phyloP scores from a whole-genome alignment of 1,284 basidiomycete genomes.

The Rhodotorula glutinis region DNA sequence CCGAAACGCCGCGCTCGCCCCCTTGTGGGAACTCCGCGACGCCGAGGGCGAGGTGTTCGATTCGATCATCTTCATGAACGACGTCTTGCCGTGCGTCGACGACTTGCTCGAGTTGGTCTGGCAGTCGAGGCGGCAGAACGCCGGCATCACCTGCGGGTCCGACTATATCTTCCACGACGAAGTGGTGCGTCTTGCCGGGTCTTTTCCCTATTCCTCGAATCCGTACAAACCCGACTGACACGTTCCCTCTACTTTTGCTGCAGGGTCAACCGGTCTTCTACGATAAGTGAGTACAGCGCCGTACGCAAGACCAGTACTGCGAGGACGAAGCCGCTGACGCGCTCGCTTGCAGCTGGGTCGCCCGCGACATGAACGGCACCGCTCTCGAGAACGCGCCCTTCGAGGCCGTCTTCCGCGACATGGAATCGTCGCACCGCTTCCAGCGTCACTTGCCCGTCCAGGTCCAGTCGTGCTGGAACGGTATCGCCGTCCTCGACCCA shows the following conservation, averaged over 20 bases:
- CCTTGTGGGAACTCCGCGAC: slow-evolving; percentile 84
- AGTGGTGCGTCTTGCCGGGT: slow-evolving; percentile 55
- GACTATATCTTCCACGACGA: slow-evolving; percentile 98
- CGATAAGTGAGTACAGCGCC: slow-evolving; percentile 60
- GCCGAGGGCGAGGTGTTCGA: slow-evolving; percentile 87
- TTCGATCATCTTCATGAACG: slow-evolving; percentile 92
- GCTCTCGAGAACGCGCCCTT: slow-evolving; percentile 95
- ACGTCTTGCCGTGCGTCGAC: slow-evolving; percentile 90
- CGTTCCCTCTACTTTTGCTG: not conserved
- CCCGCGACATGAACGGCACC: slow-evolving; percentile 92
- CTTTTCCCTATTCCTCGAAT: not conserved
- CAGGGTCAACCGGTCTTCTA: slow-evolving; percentile 84
- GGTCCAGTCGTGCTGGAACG: slow-evolving; percentile 96
- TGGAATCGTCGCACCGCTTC: slow-evolving; percentile 70
- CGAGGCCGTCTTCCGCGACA: slow-evolving; percentile 83
- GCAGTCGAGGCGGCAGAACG: slow-evolving; percentile 85
- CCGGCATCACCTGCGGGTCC: slow-evolving; percentile 90
- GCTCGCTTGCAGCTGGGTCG: slow-evolving; percentile 66
- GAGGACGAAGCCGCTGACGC: slow-evolving; percentile 5
- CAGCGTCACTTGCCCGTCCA: slow-evolving; percentile 86
- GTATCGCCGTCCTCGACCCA: slow-evolving; percentile 86
- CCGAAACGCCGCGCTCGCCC: slow-evolving; percentile 88
- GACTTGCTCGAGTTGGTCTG: slow-evolving; percentile 93
- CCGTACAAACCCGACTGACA: not conserved
- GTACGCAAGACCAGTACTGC: not conserved